Conservation (phyloP, 2,329 filamentous ascomycete genomes). For the Neophaeococcomyces mojaviensis region DNA sequence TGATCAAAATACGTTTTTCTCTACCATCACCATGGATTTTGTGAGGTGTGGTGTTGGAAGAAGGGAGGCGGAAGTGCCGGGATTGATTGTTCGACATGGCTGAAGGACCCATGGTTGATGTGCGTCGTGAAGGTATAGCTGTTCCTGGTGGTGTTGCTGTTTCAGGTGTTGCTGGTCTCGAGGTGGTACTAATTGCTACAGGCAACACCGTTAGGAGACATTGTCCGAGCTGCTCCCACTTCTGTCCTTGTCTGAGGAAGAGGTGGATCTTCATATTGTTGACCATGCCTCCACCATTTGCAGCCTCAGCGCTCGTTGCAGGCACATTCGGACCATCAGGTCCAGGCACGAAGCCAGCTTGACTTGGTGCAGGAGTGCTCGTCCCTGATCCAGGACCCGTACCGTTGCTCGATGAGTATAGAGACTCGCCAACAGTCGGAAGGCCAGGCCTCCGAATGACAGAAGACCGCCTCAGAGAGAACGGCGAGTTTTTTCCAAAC, state of each 20-base stretch:
- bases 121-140: conserved; percentile 18
- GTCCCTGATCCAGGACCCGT: conserved; percentile 30
- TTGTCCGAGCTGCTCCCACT: conserved; percentile 88
- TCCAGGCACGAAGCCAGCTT: conserved; percentile 43
- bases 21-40: conserved; percentile 54
- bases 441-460: conserved; percentile 39
- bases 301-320: conserved; percentile 40
- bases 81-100: conserved; percentile 19
- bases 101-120: conserved; percentile 10
- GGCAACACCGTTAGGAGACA: conserved; percentile 75
- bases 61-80: conserved; percentile 21
- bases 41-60: conserved; percentile 21
- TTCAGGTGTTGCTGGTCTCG: conserved; percentile 11
- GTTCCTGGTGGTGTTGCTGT: conserved; percentile 22
- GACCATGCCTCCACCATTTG: conserved; percentile 52
- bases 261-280: conserved; percentile 79
- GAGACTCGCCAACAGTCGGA: conserved; percentile 36
- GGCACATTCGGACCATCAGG: conserved; percentile 41
- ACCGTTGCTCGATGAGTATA: conserved; percentile 37
- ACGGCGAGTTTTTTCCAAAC: conserved; percentile 66
- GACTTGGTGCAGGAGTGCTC: conserved; percentile 38
- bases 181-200: conserved; percentile 29
- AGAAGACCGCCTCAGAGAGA: conserved; percentile 76
- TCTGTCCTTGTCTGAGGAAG: conserved; percentile 65
- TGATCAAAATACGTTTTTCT: conserved; percentile 80